These are phyloP conservation scores for Croton laevigatus DNA, from an alignment of 441 rosid species.

Conservation along the genomic window DNA sequence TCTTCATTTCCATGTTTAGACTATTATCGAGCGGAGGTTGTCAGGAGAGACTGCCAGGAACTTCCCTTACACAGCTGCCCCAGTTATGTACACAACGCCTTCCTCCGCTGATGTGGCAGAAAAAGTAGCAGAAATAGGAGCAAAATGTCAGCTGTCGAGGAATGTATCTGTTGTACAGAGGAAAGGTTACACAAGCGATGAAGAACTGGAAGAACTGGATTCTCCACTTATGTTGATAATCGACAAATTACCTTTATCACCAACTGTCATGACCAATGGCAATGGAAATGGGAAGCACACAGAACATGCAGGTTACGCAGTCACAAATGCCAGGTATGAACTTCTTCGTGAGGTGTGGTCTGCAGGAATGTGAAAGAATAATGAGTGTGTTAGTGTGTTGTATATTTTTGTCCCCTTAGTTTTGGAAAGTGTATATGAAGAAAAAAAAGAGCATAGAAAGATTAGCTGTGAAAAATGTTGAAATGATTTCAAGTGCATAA, in stretches of 20 bases:
- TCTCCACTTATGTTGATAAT: conserved; percentile 63
- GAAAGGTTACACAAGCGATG: conserved; percentile 88
- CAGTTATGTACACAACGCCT: conserved; percentile 58
- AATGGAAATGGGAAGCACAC: conserved; percentile 34
- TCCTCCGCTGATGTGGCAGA: conserved; percentile 54
- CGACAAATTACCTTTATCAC: conserved; percentile 38
- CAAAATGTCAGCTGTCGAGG: conserved; percentile 42
- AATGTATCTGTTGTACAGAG: conserved; percentile 57
- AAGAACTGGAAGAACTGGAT: conserved; percentile 77
- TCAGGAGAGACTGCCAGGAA: conserved; percentile 46
- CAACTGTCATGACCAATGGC: conserved; percentile 27
- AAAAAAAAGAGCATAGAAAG: neutral
- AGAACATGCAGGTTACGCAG: conserved; percentile 19
- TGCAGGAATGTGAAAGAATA: conserved; percentile 24
- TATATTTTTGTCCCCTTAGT: neutral
- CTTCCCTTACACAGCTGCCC: conserved; percentile 74
- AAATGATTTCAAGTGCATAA: neutral
- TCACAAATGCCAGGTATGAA: conserved; percentile 55
- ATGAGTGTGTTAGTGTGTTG: conserved; percentile 6
- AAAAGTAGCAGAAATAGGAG: conserved; percentile 54
- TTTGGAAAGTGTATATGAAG: conserved; percentile 5
- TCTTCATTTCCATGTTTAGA: conserved; percentile 35
- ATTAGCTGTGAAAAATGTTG: neutral
- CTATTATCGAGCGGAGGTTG: conserved; percentile 52
- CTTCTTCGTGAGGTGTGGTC: conserved; percentile 88